Base-by-base conservation (phyloP, 805 yeast genomes). In the Saccharomycopsis oosterbeekiorum region DNA sequence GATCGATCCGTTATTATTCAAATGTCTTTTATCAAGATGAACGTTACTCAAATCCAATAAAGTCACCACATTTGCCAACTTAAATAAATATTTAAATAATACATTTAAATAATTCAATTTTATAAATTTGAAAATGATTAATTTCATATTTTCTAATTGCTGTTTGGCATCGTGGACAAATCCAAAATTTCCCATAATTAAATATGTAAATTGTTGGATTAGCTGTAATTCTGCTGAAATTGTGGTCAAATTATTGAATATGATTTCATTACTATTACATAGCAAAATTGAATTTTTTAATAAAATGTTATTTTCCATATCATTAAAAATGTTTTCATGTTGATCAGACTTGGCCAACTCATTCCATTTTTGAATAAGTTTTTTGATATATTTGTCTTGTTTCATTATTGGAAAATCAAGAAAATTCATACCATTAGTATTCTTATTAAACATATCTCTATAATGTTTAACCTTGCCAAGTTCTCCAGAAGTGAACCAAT, bases 401-500 rank as follows among this genome's bases (percentile, higher is more conserved):
- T 60, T 62, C 8, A 51, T 14, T 11, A 47, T 55, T n/a, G 63
- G 50, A 24, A 36, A 55, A 39, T 47, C 58, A 41, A 29, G 42
- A 29, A 59, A 57, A 36, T 62, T 57, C 4, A 34, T 42, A 4
- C 51, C 51, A 40, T 37, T 37, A 4, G 56, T 19, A 21, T 55
- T 43, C 36, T 50, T 58, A 19, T 42, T 17, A 43, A 62, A 64
- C 42, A 43, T 17, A 10, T 60, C 63, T 41, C 55, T 37, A 40
- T 62, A 60, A 6, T 21, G 15, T 17, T 41, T 29, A n/a, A 64
- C 55, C 26, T 60, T 56, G 40, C 64, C 66, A 34, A 75, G 61
- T 57, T 75, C 78, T 34, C 64, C 65, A 51, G 53, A 63, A 29
- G 69, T 67, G 59, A 75, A 75, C 78, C 78, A 75, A 56, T 75